phyloP scores from a whole-genome alignment of 345 rosid species.

The Camelina hispida region DNA sequence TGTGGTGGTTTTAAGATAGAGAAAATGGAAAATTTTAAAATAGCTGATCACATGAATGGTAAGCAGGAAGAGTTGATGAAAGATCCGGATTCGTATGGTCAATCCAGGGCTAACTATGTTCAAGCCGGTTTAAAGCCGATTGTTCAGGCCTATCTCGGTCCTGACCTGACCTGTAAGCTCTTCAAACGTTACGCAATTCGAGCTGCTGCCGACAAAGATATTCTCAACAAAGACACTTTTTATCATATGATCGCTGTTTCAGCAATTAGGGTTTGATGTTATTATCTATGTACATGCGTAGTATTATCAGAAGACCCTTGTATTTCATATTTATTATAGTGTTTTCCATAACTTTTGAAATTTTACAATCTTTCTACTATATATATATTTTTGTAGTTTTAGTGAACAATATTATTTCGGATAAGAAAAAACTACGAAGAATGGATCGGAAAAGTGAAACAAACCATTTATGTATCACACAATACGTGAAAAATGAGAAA shows the following conservation, averaged over 20 bases:
- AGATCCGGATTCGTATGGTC: slow-evolving; percentile 55
- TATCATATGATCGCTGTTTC: slow-evolving; percentile 54
- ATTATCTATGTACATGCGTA: neutral
- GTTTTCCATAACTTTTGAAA: neutral
- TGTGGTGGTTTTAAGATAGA: slow-evolving; percentile 60
- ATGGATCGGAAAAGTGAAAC: slow-evolving; percentile 14
- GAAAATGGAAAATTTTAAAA: slow-evolving; percentile 47
- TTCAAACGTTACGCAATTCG: slow-evolving; percentile 49
- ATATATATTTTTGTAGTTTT: no score
- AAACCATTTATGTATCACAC: slow-evolving; percentile 8
- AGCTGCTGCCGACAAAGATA: slow-evolving; percentile 47
- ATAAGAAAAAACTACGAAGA: slow-evolving; percentile 18
- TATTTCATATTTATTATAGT: neutral
- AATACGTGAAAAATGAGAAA: slow-evolving; percentile 28
- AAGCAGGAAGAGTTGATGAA: slow-evolving; percentile 49
- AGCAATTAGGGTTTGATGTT: slow-evolving; percentile 46
- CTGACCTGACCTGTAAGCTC: slow-evolving; percentile 49
- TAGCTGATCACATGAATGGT: slow-evolving; percentile 51
- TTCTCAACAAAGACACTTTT: slow-evolving; percentile 46
- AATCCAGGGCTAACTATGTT: slow-evolving; percentile 52
- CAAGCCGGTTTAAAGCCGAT: slow-evolving; percentile 57
- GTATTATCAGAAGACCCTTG: neutral
- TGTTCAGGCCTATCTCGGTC: slow-evolving; percentile 56
- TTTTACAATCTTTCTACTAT: slow-evolving; percentile 13
- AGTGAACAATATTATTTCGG: neutral